phyloP scores from a whole-genome alignment of 2,329 filamentous ascomycete species.

The Hypoxylon rubiginosum region DNA sequence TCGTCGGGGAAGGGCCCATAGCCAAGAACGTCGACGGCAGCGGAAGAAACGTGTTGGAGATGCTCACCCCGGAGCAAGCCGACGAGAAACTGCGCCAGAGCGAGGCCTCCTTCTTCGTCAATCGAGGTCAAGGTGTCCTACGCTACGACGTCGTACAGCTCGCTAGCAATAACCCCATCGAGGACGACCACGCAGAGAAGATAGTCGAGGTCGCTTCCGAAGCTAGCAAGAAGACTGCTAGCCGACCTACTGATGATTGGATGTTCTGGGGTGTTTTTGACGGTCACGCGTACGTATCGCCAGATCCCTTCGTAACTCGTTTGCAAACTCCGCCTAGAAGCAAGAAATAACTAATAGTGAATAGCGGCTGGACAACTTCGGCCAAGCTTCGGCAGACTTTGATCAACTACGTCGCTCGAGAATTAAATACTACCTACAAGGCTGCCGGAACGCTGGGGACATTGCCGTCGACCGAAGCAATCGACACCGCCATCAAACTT shows the following conservation, averaged over 20 bases:
- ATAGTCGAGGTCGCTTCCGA: slow-evolving; percentile 87
- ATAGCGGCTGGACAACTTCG: slow-evolving; percentile 95
- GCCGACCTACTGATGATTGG: slow-evolving; percentile 82
- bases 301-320: neutral
- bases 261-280: slow-evolving; percentile 99
- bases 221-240: slow-evolving; percentile 51
- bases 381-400: slow-evolving; percentile 93
- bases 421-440: slow-evolving; percentile 93
- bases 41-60: slow-evolving; percentile 89
- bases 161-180: slow-evolving; percentile 96
- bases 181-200: slow-evolving; percentile 98
- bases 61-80: slow-evolving; percentile 95
- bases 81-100: slow-evolving; percentile 89
- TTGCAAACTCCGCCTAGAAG: neutral
- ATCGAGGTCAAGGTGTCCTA: slow-evolving; percentile 89
- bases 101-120: slow-evolving; percentile 92
- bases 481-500: slow-evolving; percentile 92
- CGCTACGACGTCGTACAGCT: slow-evolving; percentile 96
- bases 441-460: slow-evolving; percentile 70
- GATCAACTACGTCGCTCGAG: slow-evolving; percentile 91
- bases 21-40: slow-evolving; percentile 89
- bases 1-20: slow-evolving; percentile 87
- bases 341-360: slow-evolving; percentile 28
- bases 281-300: slow-evolving; percentile 83
- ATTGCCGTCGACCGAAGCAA: slow-evolving; percentile 81